Conservation (phyloP, 108 stramenopile genomes). For the Skeletonema costatum region DNA sequence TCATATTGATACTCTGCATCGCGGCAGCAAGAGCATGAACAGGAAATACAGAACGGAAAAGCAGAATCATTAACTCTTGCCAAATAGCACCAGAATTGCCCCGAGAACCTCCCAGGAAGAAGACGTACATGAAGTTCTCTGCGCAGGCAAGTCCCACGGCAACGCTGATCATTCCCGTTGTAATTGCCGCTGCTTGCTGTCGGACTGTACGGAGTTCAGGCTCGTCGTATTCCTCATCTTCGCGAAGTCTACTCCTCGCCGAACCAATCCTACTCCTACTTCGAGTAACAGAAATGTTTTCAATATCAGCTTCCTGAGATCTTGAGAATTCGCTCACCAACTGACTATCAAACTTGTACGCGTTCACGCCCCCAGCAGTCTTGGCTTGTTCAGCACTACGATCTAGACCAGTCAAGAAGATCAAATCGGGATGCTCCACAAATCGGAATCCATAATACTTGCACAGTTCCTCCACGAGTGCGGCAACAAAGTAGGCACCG, state of each 20-base stretch:
- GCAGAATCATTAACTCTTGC: slow-evolving; percentile 73
- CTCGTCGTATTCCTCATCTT: slow-evolving; percentile 61
- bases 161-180: slow-evolving; percentile 87
- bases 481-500: slow-evolving; percentile 85
- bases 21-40: slow-evolving; percentile 88
- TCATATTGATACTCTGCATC: slow-evolving; percentile 86
- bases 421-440: slow-evolving; percentile 85
- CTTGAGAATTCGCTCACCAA: slow-evolving; percentile 45
- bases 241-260: background rate
- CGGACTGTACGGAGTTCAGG: slow-evolving; percentile 71
- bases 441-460: slow-evolving; percentile 90
- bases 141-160: slow-evolving; percentile 90
- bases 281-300: slow-evolving; percentile 25
- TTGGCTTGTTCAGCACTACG: slow-evolving; percentile 60
- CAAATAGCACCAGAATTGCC: slow-evolving; percentile 27
- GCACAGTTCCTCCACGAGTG: slow-evolving; percentile 83
- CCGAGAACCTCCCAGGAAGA: slow-evolving; percentile 73
- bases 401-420: slow-evolving; percentile 83
- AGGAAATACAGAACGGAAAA: slow-evolving; percentile 85
- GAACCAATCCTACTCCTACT: slow-evolving; percentile 11
- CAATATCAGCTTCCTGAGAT: slow-evolving; percentile 38
- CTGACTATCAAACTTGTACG: slow-evolving; percentile 67
- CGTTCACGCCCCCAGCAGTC: slow-evolving; percentile 68
- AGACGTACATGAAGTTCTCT: slow-evolving; percentile 90
- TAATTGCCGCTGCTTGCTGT: slow-evolving; percentile 88